Evolutionary conservation across 129 eudicot species (phyloP), one percentile per base, ranked within the genome.

Genomic region (Escallonia herrerae): DNA sequence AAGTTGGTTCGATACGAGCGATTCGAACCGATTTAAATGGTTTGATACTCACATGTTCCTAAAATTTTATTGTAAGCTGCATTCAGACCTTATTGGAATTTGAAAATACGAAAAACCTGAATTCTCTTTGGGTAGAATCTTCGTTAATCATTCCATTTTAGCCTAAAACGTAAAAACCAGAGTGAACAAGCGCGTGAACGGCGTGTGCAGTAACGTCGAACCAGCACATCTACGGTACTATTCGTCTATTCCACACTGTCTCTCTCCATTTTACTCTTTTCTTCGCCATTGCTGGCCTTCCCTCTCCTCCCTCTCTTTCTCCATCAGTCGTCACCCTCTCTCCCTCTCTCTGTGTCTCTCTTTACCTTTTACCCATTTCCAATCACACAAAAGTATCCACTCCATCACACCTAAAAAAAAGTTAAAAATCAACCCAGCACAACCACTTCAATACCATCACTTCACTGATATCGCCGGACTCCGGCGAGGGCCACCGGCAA

Each of bases 401-500:
- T 76, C 72, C 70, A 14, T 65, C 46, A 8, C 64, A 54, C 8
- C 55, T 15, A 22, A 0, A 53, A 53, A 53, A 53, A 13, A 33
- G 4, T 59, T 4, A 38, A 59, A 3, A 13, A 50, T 33, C 2
- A 15, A 52, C 60, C 8, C 15, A 60, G 6, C 13, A 6, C 14
- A 66, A 47, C 39, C 43, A 10, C 45, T 60, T 61, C 45, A 57
- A 38, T 6, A 9, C 15, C 44, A 54, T 60, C 4, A 22, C 75
- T 64, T 15, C 67, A 40, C 55, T 8, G 43, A 59, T n/a, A 2
- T 73, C 77, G 49, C 74, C 80, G 86, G 75, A 63, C 69, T 51
- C 82, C 79, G 49, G 78, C 83, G 81, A 81, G 95, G 64, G 58
- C 72, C 73, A 33, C 79, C 83, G 68, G 43, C 69, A 50, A 10